A percentile compares a stretch with the other conserved stretches of the same genome.
Evolutionary conservation across 768 basidiomycete species (phyloP).

Genomic region (Boletellus sp.): DNA sequence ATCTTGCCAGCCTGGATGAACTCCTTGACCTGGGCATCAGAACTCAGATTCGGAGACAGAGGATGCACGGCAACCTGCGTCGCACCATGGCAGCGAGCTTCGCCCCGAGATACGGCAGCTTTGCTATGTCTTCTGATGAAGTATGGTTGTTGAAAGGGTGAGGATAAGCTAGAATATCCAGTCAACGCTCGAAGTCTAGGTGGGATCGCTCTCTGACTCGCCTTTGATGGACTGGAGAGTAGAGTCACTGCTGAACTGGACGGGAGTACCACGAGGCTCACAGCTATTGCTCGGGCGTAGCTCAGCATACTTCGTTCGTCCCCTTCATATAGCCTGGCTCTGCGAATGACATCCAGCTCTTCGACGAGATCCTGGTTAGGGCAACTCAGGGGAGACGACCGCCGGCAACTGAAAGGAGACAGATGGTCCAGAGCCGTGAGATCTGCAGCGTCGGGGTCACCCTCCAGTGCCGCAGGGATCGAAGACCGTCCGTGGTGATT

Average conservation of each 20-base stretch:
- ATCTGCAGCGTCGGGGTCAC: constrained; percentile 11
- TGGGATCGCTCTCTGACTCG: constrained; percentile 9
- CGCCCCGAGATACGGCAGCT: constrained; percentile 47
- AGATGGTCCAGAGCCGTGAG: constrained; percentile 21
- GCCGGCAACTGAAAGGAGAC: constrained; percentile 53
- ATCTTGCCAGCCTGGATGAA: constrained; percentile 54
- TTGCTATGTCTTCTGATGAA: constrained; percentile 36
- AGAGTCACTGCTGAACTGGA: not conserved
- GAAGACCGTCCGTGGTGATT: not conserved
- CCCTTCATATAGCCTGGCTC: constrained; percentile 61
- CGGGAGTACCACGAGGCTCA: constrained; percentile 31
- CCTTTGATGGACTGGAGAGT: constrained; percentile 46
- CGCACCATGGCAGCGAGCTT: constrained; percentile 50
- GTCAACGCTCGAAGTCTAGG: not conserved
- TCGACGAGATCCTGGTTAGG: constrained; percentile 59
- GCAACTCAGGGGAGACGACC: constrained; percentile 64
- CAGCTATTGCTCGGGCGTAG: constrained; percentile 71
- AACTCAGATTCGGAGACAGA: not conserved
- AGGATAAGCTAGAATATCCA: constrained; percentile 44
- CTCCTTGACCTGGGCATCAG: constrained; percentile 52
- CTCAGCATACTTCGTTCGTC: constrained; percentile 64
- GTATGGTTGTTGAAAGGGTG: constrained; percentile 36
- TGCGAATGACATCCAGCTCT: constrained; percentile 58
- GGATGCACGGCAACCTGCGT: not conserved
- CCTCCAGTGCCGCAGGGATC: constrained; percentile 21